A percentile compares a stretch with the other conserved stretches of the same genome.
Evolutionary conservation across 164 flowering plant genomes (phyloP).

Genomic region (Santalum album): DNA sequence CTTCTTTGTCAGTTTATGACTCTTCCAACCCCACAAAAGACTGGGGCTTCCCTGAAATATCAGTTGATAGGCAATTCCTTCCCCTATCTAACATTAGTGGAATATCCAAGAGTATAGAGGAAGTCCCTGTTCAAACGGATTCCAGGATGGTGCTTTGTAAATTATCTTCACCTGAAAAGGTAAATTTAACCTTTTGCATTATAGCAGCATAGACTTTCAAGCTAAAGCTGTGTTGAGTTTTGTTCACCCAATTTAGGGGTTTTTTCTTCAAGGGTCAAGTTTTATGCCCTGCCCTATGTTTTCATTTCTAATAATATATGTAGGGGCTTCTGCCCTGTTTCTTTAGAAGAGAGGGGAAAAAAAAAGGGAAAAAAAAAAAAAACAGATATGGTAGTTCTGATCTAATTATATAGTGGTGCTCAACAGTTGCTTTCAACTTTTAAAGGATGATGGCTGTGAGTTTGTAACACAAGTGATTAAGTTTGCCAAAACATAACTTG

Average conservation of each 20-base stretch:
- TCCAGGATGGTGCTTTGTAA: constrained; percentile 11
- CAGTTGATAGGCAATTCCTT: constrained; percentile 10
- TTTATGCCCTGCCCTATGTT: no score
- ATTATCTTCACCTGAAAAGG: constrained; percentile 31
- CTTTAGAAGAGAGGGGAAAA: no score
- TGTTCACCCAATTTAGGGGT: no score
- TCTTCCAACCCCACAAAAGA: constrained; percentile 90
- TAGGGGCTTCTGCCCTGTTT: no score
- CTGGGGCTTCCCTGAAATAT: constrained; percentile 81
- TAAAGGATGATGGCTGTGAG: neutral
- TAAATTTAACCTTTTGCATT: constrained; percentile 6
- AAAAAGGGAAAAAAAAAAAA: no score
- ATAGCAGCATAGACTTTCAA: neutral
- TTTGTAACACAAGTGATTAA: neutral
- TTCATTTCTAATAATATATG: no score
- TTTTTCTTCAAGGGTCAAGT: no score
- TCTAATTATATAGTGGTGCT: no score
- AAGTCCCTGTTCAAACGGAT: constrained; percentile 7
- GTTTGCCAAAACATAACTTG: neutral
- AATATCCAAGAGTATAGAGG: constrained; percentile 15
- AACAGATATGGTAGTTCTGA: no score
- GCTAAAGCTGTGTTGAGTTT: no score
- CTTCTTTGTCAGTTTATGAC: constrained; percentile 65
- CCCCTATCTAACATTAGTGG: constrained; percentile 13
- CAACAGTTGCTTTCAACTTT: neutral